phyloP scores from a whole-genome alignment of 2,329 filamentous ascomycete species.

The Diaporthe ilicicola region DNA sequence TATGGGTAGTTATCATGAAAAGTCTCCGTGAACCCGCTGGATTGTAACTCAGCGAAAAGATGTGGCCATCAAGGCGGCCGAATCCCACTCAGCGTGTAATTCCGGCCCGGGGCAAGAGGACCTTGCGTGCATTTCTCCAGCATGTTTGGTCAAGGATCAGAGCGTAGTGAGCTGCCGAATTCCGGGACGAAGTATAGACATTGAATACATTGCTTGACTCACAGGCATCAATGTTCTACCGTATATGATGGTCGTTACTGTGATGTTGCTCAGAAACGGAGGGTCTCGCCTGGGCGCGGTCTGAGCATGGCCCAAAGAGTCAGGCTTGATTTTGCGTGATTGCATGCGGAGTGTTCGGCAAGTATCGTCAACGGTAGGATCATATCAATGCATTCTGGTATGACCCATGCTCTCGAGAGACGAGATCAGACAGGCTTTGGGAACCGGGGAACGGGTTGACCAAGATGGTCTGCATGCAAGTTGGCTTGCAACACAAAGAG shows the following conservation, averaged over 20 bases:
- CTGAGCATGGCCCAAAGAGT: not conserved
- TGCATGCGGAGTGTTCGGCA: not conserved
- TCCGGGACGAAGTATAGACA: not conserved
- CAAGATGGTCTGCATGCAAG: not conserved
- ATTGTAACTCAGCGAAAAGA: not conserved
- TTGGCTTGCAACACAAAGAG: not conserved
- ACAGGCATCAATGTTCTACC: not conserved
- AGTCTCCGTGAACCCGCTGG: not conserved
- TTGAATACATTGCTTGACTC: not conserved
- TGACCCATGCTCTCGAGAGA: not conserved
- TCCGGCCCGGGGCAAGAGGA: conserved; percentile 15
- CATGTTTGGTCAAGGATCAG: not conserved
- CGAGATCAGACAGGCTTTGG: not conserved
- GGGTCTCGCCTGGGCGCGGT: too few relatives aligned
- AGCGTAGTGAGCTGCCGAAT: not conserved
- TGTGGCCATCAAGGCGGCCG: not conserved
- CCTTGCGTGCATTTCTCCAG: not conserved
- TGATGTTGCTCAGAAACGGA: not conserved
- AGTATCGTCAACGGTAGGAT: not conserved
- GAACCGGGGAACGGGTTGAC: not conserved
- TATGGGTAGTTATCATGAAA: too few relatives aligned
- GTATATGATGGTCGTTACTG: not conserved
- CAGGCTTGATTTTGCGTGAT: too few relatives aligned
- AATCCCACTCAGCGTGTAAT: not conserved
- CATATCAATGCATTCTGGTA: not conserved